Evolutionary conservation across 176 grass and related monocot genomes (phyloP), one percentile per base, ranked within the genome.

Genomic region (Carex myosuroides): DNA sequence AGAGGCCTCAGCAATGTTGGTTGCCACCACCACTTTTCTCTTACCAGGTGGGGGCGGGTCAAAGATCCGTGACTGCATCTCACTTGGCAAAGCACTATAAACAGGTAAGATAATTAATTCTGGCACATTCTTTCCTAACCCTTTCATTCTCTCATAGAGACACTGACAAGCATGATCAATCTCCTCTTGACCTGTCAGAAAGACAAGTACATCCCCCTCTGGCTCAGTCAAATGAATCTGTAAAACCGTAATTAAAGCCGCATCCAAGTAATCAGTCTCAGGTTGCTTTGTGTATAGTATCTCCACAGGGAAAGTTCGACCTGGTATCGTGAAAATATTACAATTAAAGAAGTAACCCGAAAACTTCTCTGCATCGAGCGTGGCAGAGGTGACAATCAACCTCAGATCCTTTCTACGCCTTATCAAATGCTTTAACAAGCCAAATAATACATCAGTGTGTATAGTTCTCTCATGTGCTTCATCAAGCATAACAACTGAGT

Each of bases 381-480:
- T 98, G 41, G 95, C 95, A 60, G 95, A 94, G 67, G 95, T 98
- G 79, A 98, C 95, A 85, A 98, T 98, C 85, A 98, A 87, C 84
- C 92, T 90, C 83, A 98, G 83, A 57, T 94, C 95, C 82, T 89
- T 87, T 73, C 95, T 92, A 29, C 95, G 87, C 79, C 92, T 94
- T 86, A 98, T 89, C 84, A 98, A 89, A 37, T 94, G 92, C 74
- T 98, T 98, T 63, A 94, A 83, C 60, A 98, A 90, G 17, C 92
- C 91, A 84, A 98, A 98, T 13, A 98, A 93, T 46, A 98, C 91
- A 90, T 98, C 92, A 17, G 95, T 98, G 79, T 87, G 75, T 52
- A 98, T 98, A 52, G 95, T 98, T 87, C 95, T 98, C 84, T 98
- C 95, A 52, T 98, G 95, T 13, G 95, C 95, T 84, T 98, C 95